These are phyloP conservation scores for Plasmodium reichenowi DNA, from an alignment of 169 alveolate genomes.

Conservation along the genomic window DNA sequence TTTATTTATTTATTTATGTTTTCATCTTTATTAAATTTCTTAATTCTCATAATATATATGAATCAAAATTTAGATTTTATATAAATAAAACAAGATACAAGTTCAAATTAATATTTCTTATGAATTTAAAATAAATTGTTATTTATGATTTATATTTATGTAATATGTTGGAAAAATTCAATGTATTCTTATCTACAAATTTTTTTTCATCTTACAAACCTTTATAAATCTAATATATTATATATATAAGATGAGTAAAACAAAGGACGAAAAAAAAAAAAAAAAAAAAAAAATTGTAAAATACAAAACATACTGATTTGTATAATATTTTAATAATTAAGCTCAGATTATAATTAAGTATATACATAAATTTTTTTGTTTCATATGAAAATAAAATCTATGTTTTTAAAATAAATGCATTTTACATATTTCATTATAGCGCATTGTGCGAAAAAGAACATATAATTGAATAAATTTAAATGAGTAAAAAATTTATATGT, in stretches of 20 bases:
- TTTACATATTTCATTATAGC: not conserved
- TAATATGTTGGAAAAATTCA: too few species aligned
- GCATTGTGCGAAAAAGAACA: conserved; percentile 12
- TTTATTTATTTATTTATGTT: too few species aligned
- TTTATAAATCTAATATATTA: not conserved
- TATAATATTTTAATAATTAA: conserved; percentile 19
- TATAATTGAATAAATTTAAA: not conserved
- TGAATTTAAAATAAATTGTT: too few species aligned
- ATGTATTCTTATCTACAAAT: not conserved
- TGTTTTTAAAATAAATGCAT: conserved; percentile 5
- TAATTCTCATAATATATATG: too few species aligned
- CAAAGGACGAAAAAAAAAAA: not conserved
- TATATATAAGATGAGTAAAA: too few species aligned
- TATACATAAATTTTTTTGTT: not conserved
- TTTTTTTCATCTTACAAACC: not conserved
- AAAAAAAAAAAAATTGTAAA: conserved; percentile 2
- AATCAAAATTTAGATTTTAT: too few species aligned
- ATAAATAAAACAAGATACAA: too few species aligned
- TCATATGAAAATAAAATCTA: not conserved
- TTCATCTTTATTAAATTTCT: too few species aligned
- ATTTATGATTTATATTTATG: too few species aligned
- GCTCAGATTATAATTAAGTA: not conserved
- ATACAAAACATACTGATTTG: conserved; percentile 27
- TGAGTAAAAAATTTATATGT: not conserved
- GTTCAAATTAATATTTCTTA: too few species aligned